Conservation (phyloP, 495 filamentous ascomycete species). For the Neurospora pannonica region DNA sequence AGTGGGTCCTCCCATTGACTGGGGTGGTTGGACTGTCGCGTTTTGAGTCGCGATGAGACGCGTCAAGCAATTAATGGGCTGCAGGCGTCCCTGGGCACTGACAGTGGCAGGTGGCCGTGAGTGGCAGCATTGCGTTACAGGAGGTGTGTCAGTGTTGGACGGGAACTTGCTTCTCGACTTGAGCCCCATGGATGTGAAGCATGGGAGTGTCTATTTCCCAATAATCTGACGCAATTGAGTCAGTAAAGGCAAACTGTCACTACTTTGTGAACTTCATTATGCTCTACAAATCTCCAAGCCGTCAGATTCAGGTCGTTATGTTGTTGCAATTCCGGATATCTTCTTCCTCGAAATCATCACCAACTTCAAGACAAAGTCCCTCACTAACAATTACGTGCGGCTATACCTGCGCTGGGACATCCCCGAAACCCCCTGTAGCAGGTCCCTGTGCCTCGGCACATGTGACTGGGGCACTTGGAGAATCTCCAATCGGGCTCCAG, state of each 20-base stretch:
- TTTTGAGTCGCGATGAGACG: background rate
- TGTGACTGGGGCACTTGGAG: constrained; percentile 10
- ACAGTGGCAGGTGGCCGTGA: background rate
- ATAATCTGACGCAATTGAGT: background rate
- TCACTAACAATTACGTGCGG: background rate
- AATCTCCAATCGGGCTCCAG: background rate
- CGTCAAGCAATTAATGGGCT: background rate
- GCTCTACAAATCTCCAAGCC: background rate
- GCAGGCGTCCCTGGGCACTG: background rate
- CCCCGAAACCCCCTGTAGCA: background rate
- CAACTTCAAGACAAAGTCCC: background rate
- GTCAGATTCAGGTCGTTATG: fast-evolving
- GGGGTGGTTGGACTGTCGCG: background rate
- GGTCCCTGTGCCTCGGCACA: constrained; percentile 26
- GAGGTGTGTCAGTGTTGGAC: background rate
- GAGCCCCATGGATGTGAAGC: background rate
- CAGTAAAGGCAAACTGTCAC: too few species aligned
- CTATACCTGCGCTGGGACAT: background rate
- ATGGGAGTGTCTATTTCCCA: background rate
- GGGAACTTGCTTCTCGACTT: background rate
- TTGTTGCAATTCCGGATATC: background rate
- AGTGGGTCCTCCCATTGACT: background rate
- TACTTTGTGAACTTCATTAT: too few species aligned
- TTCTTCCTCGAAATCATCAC: background rate
- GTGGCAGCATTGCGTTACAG: background rate